Evolutionary conservation across 2,329 filamentous ascomycete genomes (phyloP).

Genomic region (Claviceps arundinis): DNA sequence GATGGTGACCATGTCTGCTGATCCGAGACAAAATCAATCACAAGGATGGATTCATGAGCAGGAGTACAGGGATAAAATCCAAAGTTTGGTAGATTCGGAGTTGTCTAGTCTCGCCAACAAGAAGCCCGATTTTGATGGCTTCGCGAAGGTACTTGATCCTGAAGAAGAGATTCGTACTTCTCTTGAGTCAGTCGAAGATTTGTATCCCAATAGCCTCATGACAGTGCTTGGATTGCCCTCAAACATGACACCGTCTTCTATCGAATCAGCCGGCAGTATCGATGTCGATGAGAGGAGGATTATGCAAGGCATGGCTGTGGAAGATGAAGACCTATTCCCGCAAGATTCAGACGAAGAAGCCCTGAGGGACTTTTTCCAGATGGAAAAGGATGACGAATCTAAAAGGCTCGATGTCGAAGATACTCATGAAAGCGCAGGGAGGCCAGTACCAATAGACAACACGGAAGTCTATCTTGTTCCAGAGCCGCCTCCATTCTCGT

Average conservation of each 20-base stretch:
- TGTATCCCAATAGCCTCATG: constrained; percentile 57
- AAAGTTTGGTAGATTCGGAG: constrained; percentile 52
- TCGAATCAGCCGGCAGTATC: constrained; percentile 33
- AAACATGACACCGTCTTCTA: constrained; percentile 24
- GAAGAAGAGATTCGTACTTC: constrained; percentile 57
- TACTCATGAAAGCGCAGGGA: neutral
- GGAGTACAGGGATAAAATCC: constrained; percentile 58
- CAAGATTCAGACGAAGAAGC: constrained; percentile 43
- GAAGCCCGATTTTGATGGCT: constrained; percentile 48
- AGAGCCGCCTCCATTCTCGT: neutral
- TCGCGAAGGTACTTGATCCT: constrained; percentile 40
- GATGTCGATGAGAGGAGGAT: constrained; percentile 54
- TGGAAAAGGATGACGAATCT: neutral
- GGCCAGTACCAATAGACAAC: neutral
- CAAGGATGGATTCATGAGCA: constrained; percentile 89
- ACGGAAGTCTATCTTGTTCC: neutral
- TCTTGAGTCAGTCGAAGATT: constrained; percentile 73
- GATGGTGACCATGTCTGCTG: constrained; percentile 78
- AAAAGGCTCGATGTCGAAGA: neutral
- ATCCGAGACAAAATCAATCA: constrained; percentile 55
- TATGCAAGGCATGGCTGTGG: constrained; percentile 28
- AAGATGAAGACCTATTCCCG: constrained; percentile 34
- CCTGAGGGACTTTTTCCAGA: constrained; percentile 16
- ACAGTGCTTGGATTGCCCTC: constrained; percentile 30
- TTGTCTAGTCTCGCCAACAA: constrained; percentile 26